phyloP scores from a whole-genome alignment of 257 asterid species.

The Petunia axillaris region DNA sequence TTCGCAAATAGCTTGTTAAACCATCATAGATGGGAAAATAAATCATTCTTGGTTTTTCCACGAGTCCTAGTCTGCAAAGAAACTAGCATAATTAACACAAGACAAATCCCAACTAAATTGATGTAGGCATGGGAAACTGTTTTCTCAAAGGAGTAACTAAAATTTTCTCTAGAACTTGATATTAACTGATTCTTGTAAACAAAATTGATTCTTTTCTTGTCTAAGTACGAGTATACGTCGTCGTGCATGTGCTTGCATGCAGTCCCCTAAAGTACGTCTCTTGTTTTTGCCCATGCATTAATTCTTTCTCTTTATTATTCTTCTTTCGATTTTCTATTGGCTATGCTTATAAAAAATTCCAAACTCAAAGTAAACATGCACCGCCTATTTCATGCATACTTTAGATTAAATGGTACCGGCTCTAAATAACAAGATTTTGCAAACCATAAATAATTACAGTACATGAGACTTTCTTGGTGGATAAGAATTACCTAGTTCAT shows the following conservation, averaged over 20 bases:
- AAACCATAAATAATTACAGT: not conserved
- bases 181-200: not conserved
- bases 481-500: conserved; percentile 12
- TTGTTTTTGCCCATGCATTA: not conserved
- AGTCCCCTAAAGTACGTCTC: not conserved
- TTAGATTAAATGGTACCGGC: not conserved
- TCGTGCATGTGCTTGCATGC: conserved; percentile 12
- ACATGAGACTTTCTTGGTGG: conserved; percentile 11
- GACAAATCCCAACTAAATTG: not conserved
- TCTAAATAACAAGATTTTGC: conserved; percentile 16
- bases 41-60: too few relatives aligned
- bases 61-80: too few relatives aligned
- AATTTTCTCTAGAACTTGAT: not conserved
- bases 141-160: not conserved
- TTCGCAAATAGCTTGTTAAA: too few relatives aligned
- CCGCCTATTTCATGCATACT: not conserved
- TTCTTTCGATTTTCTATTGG: not conserved
- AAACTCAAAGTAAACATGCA: not conserved
- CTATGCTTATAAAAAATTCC: not conserved
- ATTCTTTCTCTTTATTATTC: not conserved
- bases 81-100: too few relatives aligned
- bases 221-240: not conserved
- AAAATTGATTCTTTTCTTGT: too few relatives aligned
- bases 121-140: not conserved
- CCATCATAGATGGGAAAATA: too few relatives aligned